phyloP scores from a whole-genome alignment of 202 grass and related monocot genomes.

The Digitaria exilis region DNA sequence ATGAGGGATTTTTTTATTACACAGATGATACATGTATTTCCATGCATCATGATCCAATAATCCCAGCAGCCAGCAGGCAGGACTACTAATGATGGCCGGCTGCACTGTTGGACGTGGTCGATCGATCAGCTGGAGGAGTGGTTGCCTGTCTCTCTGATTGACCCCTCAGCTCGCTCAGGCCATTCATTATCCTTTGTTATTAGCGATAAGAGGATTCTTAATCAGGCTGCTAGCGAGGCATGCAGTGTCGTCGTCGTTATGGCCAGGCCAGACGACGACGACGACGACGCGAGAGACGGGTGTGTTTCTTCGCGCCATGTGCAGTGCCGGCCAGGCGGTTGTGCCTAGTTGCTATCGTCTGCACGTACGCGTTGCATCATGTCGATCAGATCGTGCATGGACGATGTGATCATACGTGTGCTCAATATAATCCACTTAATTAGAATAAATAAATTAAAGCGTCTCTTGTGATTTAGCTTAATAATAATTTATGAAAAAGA shows the following conservation, averaged over 20 bases:
- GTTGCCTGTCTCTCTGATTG: slow-evolving; percentile 19
- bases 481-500: too few relatives aligned
- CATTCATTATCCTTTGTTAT: slow-evolving; percentile 1
- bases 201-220: slow-evolving; percentile 16
- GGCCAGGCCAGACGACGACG: neutral
- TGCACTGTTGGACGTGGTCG: slow-evolving; percentile 8
- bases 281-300: neutral
- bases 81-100: slow-evolving; percentile 9
- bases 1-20: neutral
- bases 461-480: too few relatives aligned
- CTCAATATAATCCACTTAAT: too few relatives aligned
- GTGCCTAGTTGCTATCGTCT: neutral
- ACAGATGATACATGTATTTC: neutral
- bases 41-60: neutral
- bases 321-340: neutral
- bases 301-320: neutral
- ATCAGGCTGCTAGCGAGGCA: slow-evolving; percentile 12
- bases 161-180: neutral
- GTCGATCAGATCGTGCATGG: too few relatives aligned
- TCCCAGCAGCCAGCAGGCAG: neutral
- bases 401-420: too few relatives aligned
- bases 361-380: neutral
- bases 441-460: too few relatives aligned
- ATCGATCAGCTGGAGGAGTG: neutral
- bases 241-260: neutral